A percentile compares a stretch with the other conserved stretches of the same genome.
phyloP scores from a whole-genome alignment of 352 stramenopile genomes.

The Globisporangium spinosum region DNA sequence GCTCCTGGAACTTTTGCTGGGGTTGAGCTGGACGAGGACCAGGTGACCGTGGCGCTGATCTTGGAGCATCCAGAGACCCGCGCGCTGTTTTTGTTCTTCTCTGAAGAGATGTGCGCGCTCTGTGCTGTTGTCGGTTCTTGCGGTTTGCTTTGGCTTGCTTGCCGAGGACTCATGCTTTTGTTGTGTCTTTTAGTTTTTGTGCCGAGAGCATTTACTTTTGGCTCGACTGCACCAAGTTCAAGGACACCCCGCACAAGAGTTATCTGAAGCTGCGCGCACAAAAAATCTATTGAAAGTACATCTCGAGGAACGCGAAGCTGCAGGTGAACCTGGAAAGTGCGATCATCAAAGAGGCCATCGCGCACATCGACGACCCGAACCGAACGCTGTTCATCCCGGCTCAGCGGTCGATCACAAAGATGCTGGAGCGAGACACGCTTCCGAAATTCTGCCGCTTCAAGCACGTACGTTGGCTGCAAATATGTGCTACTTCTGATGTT shows the following conservation, averaged over 20 bases:
- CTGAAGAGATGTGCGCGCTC: conserved; percentile 68
- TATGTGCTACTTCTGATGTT: neutral
- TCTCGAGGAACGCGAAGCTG: conserved; percentile 52
- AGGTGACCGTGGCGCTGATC: conserved; percentile 54
- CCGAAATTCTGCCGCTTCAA: conserved; percentile 73
- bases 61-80: conserved; percentile 61
- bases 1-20: neutral
- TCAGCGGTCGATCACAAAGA: conserved; percentile 67
- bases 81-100: conserved; percentile 65
- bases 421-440: conserved; percentile 71
- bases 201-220: conserved; percentile 84
- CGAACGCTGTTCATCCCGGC: conserved; percentile 56
- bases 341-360: conserved; percentile 52
- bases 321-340: conserved; percentile 69
- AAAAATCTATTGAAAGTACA: conserved; percentile 83
- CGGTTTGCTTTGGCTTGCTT: neutral
- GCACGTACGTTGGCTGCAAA: conserved; percentile 35
- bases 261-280: conserved; percentile 75
- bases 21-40: conserved; percentile 28
- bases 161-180: neutral
- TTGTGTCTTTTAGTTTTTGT: conserved; percentile 43
- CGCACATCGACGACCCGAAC: conserved; percentile 48
- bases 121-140: neutral
- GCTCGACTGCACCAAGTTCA: conserved; percentile 81
- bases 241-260: conserved; percentile 66